These are phyloP conservation scores for Paecilomyces fulvus DNA, from an alignment of 2,329 filamentous ascomycete genomes.

Conservation along the genomic window DNA sequence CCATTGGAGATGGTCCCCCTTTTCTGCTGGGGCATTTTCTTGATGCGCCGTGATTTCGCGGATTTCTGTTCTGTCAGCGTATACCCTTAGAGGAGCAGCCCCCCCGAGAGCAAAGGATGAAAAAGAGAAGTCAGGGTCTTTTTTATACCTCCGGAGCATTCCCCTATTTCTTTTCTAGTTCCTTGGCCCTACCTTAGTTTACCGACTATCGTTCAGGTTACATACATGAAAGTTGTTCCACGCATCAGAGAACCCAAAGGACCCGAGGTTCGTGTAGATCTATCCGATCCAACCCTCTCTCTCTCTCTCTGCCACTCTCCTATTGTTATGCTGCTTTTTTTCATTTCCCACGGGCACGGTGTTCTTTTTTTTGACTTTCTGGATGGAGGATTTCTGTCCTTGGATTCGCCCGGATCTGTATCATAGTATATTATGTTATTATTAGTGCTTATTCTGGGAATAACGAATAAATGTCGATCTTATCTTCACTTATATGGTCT, in stretches of 20 bases:
- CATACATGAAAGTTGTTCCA: background rate
- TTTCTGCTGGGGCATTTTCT: background rate
- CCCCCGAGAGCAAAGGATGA: background rate
- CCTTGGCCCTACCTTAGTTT: background rate
- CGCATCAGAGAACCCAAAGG: background rate
- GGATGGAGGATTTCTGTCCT: background rate
- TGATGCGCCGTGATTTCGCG: background rate
- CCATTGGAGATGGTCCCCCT: background rate
- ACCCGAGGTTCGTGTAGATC: background rate
- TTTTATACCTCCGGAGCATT: background rate
- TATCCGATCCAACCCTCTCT: background rate
- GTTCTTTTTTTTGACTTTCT: background rate
- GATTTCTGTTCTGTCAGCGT: background rate
- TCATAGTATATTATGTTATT: background rate
- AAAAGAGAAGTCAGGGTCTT: background rate
- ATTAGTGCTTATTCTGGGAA: background rate
- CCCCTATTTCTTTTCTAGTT: background rate
- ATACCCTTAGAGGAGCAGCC: background rate
- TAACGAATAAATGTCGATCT: background rate
- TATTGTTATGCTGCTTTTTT: background rate
- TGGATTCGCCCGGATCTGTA: background rate
- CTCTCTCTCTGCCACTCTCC: background rate
- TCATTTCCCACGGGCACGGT: background rate
- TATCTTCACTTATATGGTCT: background rate
- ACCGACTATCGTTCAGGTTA: background rate